Percentiles rank a stretch among this genome's conserved stretches.
phyloP scores from a whole-genome alignment of 805 yeast species.

The Saccharomycopsis sp. region DNA sequence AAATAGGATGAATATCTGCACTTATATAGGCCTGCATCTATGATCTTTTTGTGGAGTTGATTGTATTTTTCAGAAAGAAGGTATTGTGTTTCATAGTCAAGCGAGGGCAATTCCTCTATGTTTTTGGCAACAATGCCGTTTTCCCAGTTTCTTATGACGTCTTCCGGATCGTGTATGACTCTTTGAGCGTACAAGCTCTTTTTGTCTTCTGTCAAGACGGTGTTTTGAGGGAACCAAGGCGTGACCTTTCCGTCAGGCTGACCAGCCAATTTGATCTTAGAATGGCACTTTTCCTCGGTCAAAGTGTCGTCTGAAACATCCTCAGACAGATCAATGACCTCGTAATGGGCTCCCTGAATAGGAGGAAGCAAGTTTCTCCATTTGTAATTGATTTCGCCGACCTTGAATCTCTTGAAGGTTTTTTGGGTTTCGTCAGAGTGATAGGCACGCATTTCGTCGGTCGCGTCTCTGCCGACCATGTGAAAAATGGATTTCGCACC shows the following conservation, averaged over 20 bases:
- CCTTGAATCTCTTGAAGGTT: conserved; percentile 47
- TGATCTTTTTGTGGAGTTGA: conserved; percentile 48
- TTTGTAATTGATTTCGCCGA: conserved; percentile 55
- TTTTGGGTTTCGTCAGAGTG: conserved; percentile 54
- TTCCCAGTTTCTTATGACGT: conserved; percentile 51
- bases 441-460: conserved; percentile 85
- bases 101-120: conserved; percentile 47
- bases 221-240: conserved; percentile 49
- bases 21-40: conserved; percentile 54
- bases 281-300: not conserved
- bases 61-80: conserved; percentile 50
- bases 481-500: conserved; percentile 81
- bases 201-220: conserved; percentile 35
- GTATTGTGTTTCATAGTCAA: conserved; percentile 64
- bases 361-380: conserved; percentile 85
- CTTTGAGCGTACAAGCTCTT: conserved; percentile 24
- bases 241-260: conserved; percentile 35
- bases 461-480: conserved; percentile 83
- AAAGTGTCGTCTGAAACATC: conserved; percentile 9
- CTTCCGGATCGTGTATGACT: conserved; percentile 49
- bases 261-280: conserved; percentile 31
- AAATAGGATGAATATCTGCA: conserved; percentile 70
- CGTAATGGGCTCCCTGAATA: conserved; percentile 68
- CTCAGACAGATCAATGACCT: conserved; percentile 24
- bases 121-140: conserved; percentile 49